phyloP scores from a whole-genome alignment of 768 basidiomycete genomes.

The Pluteus cervinus region DNA sequence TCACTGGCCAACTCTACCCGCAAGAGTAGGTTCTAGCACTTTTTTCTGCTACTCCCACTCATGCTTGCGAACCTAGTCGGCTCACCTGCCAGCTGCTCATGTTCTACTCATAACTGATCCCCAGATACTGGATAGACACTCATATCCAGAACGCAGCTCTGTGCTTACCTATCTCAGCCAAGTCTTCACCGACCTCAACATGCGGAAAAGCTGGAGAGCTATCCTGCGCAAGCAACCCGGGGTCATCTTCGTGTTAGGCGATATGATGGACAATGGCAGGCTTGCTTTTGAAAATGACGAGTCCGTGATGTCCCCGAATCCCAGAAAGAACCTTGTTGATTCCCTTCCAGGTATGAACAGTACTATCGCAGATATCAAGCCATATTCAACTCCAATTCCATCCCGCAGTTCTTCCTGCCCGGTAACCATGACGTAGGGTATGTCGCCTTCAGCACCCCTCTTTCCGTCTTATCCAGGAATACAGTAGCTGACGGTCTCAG shows the following conservation, averaged over 20 bases:
- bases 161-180: constrained; percentile 56
- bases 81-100: constrained; percentile 27
- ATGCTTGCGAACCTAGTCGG: not conserved
- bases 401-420: constrained; percentile 67
- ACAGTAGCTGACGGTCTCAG: too few relatives aligned
- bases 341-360: constrained; percentile 56
- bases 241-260: constrained; percentile 77
- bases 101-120: constrained; percentile 86
- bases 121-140: constrained; percentile 72
- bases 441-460: too few relatives aligned
- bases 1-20: constrained; percentile 52
- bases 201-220: constrained; percentile 80
- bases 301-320: constrained; percentile 37
- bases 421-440: constrained; percentile 92
- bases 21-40: constrained; percentile 13
- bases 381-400: constrained; percentile 54
- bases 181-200: constrained; percentile 70
- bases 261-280: constrained; percentile 88
- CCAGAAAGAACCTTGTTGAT: not conserved
- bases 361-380: constrained; percentile 64
- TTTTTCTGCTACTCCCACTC: not conserved
- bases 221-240: constrained; percentile 58
- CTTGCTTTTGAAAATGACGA: constrained; percentile 55
- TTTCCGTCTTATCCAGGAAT: too few relatives aligned
- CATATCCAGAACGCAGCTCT: constrained; percentile 58